Conservation (phyloP, 2,329 filamentous ascomycete species). For the Fusarium aywerte region DNA sequence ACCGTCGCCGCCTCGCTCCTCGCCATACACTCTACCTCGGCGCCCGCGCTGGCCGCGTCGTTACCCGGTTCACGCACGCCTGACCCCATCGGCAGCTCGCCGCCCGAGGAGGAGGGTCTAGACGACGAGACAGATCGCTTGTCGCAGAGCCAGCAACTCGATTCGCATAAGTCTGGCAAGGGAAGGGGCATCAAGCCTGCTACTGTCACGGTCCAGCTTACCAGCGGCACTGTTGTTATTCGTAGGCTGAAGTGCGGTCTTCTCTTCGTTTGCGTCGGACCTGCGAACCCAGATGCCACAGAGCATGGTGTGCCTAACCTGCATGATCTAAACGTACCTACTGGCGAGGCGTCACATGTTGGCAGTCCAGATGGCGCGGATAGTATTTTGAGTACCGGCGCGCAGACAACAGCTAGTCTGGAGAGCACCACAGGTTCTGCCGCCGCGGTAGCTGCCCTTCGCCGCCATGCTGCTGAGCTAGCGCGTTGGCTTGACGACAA, state of each 20-base stretch:
- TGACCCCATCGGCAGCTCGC: conserved; percentile 42
- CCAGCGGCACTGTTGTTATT: conserved; percentile 68
- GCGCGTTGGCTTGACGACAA: conserved; percentile 70
- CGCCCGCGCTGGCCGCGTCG: conserved; percentile 55
- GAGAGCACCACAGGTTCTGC: conserved; percentile 55
- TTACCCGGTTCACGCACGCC: conserved; percentile 53
- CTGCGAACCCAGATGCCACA: conserved; percentile 50
- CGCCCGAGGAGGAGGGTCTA: conserved; percentile 41
- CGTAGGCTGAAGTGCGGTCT: conserved; percentile 67
- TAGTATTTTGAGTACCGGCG: conserved; percentile 59
- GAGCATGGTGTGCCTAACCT: conserved; percentile 33
- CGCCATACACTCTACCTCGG: conserved; percentile 64
- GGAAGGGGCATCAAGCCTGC: conserved; percentile 49
- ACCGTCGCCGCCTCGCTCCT: conserved; percentile 72
- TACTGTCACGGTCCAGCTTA: conserved; percentile 68
- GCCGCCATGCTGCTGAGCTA: conserved; percentile 68
- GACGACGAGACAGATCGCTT: conserved; percentile 44
- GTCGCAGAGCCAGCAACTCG: conserved; percentile 42
- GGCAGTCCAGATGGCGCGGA: conserved; percentile 57
- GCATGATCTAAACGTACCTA: conserved; percentile 37
- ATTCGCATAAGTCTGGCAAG: conserved; percentile 29
- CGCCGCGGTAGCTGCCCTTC: conserved; percentile 62
- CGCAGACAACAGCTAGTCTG: conserved; percentile 56
- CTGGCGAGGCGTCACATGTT: conserved; percentile 52
- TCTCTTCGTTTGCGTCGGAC: conserved; percentile 70